Base-by-base conservation (phyloP, 1,139 yeast genomes). In the Yamadazyma mexicana region DNA sequence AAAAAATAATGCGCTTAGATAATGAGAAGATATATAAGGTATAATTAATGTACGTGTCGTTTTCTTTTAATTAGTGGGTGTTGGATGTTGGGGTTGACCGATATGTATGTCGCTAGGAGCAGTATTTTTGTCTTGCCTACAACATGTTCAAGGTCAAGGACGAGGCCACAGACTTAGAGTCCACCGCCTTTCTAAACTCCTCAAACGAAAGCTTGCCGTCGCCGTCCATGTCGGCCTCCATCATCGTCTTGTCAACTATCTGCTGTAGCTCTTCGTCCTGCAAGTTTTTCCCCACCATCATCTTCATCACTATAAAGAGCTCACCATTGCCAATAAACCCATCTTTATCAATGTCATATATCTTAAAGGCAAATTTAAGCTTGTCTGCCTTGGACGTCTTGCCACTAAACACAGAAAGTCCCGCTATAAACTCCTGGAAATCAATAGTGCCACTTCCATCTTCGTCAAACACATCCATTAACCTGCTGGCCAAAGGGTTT, bases 271-370 rank as follows among this genome's bases (percentile, higher is more conserved):
- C 97, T 28, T 79, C 82, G 44, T 87, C 95, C 47, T 82, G 85
- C 43, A 94, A 66, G 55, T 92, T 91, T 53, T 81, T 84, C 3
- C 98, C 98, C 30, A 92, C 98, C 98, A 94, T 94, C 81, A 88
- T 87, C 63, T 92, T 87, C 69, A 94, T 73, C 33, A 94, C 98
- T 35, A 92, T 75, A 56, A 84, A 94, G 43, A 94, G 66, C 62
- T 94, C 99, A 17, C 98, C 98, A 56, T 92, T 92, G 4, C 97
- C 91, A 34, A 94, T 87, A 56, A 61, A 89, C 0, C 98, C 98
- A 59, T 94, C 99, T 40, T 91, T 75, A 61, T 94, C 99, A 48
- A 94, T 89, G 58, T 94, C 99, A 57, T 92, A 94, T 15, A 94
- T 88, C 56, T 83, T 87, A 66, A 94, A 94, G 17, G 97, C 95